Percentiles rank a stretch among this genome's conserved stretches.
Conservation (phyloP, 306 rosid species). For the Citrullus colocynthis region DNA sequence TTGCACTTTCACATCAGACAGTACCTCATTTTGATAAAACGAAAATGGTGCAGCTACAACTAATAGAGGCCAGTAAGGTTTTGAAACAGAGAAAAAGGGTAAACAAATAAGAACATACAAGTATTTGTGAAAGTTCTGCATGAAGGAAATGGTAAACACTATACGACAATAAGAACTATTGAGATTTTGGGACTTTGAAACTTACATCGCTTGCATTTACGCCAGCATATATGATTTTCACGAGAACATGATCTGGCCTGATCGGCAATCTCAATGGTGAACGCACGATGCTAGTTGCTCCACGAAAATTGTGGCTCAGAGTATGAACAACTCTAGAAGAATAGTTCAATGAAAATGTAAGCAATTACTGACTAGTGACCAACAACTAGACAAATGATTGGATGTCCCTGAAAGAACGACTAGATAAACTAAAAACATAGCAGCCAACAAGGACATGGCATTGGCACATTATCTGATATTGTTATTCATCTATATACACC, state of each 20-base stretch:
- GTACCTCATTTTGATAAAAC: slow-evolving; percentile 3
- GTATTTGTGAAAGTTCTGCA: not conserved
- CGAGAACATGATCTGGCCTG: slow-evolving; percentile 53
- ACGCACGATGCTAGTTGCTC: slow-evolving; percentile 58
- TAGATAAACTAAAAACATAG: slow-evolving; percentile 8
- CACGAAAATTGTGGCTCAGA: slow-evolving; percentile 72
- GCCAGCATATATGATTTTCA: slow-evolving; percentile 84
- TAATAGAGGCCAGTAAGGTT: not conserved
- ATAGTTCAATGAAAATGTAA: slow-evolving; percentile 12
- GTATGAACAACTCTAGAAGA: slow-evolving; percentile 77
- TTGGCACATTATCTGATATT: not conserved
- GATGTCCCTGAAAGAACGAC: not conserved
- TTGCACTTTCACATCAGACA: slow-evolving; percentile 5
- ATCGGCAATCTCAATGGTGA: slow-evolving; percentile 61
- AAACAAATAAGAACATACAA: not conserved
- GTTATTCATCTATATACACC: not conserved
- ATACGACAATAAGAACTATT: not conserved
- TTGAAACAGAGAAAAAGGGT: not conserved
- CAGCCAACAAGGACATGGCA: not conserved
- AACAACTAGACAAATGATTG: not conserved
- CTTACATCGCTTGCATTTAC: slow-evolving; percentile 99
- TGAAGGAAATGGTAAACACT: not conserved
- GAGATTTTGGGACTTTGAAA: slow-evolving; percentile 17
- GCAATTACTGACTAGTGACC: slow-evolving; percentile 5
- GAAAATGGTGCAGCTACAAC: not conserved